Evolutionary conservation across 345 rosid species (phyloP).

Genomic region (Leavenworthia alabamica): DNA sequence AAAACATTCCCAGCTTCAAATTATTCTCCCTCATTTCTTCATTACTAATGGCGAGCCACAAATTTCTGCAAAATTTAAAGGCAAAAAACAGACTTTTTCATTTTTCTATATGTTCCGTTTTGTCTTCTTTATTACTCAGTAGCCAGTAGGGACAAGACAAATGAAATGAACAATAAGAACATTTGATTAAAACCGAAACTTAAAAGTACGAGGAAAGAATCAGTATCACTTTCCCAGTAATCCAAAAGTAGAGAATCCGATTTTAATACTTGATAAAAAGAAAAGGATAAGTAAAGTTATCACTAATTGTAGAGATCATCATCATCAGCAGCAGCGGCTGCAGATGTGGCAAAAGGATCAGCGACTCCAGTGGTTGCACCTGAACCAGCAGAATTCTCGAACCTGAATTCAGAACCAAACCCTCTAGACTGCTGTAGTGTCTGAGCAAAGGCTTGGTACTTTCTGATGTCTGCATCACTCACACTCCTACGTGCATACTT

Average conservation of each 20-base stretch:
- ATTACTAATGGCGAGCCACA: too few species aligned
- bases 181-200: not conserved
- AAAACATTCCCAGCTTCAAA: not conserved
- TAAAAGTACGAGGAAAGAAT: conserved; percentile 1
- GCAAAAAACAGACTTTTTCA: too few species aligned
- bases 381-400: conserved; percentile 43
- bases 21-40: not conserved
- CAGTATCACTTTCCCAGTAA: conserved; percentile 19
- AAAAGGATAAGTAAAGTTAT: conserved; percentile 3
- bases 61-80: too few species aligned
- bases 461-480: conserved; percentile 91
- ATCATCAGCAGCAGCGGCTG: conserved; percentile 63
- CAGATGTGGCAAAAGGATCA: conserved; percentile 74
- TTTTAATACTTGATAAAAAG: not conserved
- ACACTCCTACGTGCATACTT: conserved; percentile 93
- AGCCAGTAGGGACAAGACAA: not conserved
- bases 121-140: too few species aligned
- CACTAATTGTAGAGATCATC: conserved; percentile 76
- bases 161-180: not conserved
- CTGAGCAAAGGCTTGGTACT: conserved; percentile 96
- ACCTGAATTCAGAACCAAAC: conserved; percentile 83
- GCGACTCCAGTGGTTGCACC: conserved; percentile 53
- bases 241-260: conserved; percentile 21
- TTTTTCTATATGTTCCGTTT: too few species aligned
- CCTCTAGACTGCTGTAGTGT: conserved; percentile 97